Conservation (phyloP, 139 green algal genomes). For the Tetradesmus lagerheimii region DNA sequence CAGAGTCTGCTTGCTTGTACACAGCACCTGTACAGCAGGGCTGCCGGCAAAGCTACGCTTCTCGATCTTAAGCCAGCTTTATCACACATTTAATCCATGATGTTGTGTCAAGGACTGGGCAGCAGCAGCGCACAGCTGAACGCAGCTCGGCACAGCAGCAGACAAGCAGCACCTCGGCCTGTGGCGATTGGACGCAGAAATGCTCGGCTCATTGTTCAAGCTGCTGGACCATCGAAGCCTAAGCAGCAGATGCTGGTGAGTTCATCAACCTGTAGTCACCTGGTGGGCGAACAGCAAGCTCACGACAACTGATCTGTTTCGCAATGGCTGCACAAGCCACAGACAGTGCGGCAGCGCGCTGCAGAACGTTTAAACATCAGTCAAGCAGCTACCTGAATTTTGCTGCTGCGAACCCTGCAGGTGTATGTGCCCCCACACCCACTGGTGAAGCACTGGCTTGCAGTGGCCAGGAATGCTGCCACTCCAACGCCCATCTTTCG, state of each 20-base stretch:
- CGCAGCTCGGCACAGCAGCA: neutral
- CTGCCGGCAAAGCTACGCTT: neutral
- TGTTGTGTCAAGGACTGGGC: neutral
- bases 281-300: neutral
- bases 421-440: slow-evolving; percentile 97
- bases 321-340: neutral
- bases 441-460: slow-evolving; percentile 97
- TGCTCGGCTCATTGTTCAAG: neutral
- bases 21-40: neutral
- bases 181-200: neutral
- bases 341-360: neutral
- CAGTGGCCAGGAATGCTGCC: slow-evolving; percentile 86
- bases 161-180: neutral
- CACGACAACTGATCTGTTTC: neutral
- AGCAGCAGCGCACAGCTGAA: neutral
- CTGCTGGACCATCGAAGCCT: neutral
- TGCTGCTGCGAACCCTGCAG: slow-evolving; percentile 55
- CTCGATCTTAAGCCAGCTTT: too few relatives aligned
- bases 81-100: neutral
- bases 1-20: neutral
- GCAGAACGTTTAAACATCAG: neutral
- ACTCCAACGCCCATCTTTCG: slow-evolving; percentile 92
- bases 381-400: neutral
- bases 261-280: neutral
- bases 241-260: slow-evolving; percentile 48